Conservation (phyloP, 257 asterid species). For the Solanum arcanum region DNA sequence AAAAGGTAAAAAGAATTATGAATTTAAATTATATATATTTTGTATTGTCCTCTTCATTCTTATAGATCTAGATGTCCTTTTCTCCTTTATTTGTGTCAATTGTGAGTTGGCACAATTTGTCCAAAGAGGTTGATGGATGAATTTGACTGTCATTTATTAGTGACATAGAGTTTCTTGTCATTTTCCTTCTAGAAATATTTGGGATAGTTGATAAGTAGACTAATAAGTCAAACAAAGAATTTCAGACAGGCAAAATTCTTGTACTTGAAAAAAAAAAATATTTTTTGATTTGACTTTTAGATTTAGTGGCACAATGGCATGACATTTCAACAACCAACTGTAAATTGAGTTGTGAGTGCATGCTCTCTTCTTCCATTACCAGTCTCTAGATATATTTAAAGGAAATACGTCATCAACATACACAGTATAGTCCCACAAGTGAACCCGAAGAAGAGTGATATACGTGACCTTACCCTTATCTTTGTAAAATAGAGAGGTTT, state of each 20-base stretch:
- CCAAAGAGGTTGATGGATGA: background rate
- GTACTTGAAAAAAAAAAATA: background rate
- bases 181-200: background rate
- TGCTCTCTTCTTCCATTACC: background rate
- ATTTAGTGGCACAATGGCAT: background rate
- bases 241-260: background rate
- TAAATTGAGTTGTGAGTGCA: no score
- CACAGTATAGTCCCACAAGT: fast-evolving
- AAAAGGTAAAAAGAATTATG: slow-evolving; percentile 20
- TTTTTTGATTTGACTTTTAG: background rate
- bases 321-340: background rate
- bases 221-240: background rate
- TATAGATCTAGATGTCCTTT: background rate
- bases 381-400: background rate
- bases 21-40: no score
- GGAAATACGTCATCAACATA: background rate
- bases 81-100: background rate
- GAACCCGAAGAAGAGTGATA: background rate
- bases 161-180: background rate
- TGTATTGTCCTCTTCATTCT: background rate
- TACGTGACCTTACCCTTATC: background rate
- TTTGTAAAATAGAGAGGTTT: background rate
- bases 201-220: background rate
- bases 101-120: background rate
- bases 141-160: background rate